Evolutionary conservation across 2,329 filamentous ascomycete genomes (phyloP).

Genomic region (Diaporthe eres): DNA sequence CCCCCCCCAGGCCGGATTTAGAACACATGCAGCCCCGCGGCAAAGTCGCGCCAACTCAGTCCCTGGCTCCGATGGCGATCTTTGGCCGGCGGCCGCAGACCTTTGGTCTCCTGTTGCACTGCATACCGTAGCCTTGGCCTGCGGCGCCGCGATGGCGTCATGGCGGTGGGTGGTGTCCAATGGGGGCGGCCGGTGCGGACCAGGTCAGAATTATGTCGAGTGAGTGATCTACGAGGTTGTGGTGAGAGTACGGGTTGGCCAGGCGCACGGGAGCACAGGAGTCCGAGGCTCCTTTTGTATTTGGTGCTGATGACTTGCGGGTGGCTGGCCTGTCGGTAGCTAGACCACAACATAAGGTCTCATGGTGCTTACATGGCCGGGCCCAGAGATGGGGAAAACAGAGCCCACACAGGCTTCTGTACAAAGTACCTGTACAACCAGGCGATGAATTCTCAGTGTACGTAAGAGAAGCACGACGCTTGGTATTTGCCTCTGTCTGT

Average conservation of each 20-base stretch:
- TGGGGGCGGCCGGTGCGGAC: not conserved
- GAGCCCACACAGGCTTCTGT: too few relatives aligned
- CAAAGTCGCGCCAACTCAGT: not conserved
- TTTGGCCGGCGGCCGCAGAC: not conserved
- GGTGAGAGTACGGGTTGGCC: not conserved
- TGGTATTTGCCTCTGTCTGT: too few relatives aligned
- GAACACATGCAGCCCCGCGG: not conserved
- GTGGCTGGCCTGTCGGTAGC: too few relatives aligned
- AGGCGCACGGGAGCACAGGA: not conserved
- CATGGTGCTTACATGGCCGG: too few relatives aligned
- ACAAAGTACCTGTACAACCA: too few relatives aligned
- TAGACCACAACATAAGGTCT: too few relatives aligned
- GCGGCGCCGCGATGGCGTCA: not conserved
- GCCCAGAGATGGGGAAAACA: too few relatives aligned
- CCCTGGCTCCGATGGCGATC: not conserved
- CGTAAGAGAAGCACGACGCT: too few relatives aligned
- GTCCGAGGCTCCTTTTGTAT: not conserved
- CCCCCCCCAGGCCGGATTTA: conserved; percentile 4
- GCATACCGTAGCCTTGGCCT: not conserved
- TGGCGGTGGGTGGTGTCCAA: not conserved
- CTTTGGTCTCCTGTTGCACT: not conserved
- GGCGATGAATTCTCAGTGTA: too few relatives aligned
- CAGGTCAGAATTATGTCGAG: not conserved
- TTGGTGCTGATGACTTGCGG: not conserved
- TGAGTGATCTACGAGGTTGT: not conserved